Base-by-base conservation (phyloP, 2,329 filamentous ascomycete genomes). In the Colletotrichum neosansevieriae region DNA sequence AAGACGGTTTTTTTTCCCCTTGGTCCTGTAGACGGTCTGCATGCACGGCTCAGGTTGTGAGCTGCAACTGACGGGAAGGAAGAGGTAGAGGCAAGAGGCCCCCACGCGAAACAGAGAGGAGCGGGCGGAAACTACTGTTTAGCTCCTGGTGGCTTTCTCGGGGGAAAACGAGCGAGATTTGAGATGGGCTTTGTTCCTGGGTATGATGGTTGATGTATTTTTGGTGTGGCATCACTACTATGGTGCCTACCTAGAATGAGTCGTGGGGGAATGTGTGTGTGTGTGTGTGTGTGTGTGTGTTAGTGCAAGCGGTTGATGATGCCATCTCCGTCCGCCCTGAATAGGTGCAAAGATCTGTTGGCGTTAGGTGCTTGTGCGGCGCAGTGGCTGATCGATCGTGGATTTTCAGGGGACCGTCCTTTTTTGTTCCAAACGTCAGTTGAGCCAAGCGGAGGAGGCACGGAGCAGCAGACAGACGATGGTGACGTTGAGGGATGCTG, bases 401-500 rank as follows among this genome's bases (percentile, higher is more conserved):
- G 29, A 34, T 53, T 32, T 53, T 29, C 50, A 53, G 50, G 29
- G 7, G 29, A 32, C 29, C 6, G 29, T 29, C 29, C 9, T 9
- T 9, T 9, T 29, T 29, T 29, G 6, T 29, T 9, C 29, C 6
- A 29, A 9, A 29, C 29, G 29, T 50, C 47, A 21, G 47, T 10
- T 50, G 19, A 21, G 47, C 47, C 47, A 24, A 9, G 6, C 29
- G 6, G 29, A 29, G 29, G 29, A 29, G 29, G 24, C 24, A 24
- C 24, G 24, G 24, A 24, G 24, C 24, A 24, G 3, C 24, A 24
- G 24, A 29, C 29, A 29, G 36, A 34, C 17, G 56, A 12, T 53
- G 29, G 42, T 58, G 40, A 36, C 24, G 56, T 58, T 51, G 34
- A 19, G 40, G 21, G 6, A 58, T 58, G 56, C 56, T 42, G 56